Conservation (phyloP, 805 yeast genomes). For the Ogataea populi-albae region DNA sequence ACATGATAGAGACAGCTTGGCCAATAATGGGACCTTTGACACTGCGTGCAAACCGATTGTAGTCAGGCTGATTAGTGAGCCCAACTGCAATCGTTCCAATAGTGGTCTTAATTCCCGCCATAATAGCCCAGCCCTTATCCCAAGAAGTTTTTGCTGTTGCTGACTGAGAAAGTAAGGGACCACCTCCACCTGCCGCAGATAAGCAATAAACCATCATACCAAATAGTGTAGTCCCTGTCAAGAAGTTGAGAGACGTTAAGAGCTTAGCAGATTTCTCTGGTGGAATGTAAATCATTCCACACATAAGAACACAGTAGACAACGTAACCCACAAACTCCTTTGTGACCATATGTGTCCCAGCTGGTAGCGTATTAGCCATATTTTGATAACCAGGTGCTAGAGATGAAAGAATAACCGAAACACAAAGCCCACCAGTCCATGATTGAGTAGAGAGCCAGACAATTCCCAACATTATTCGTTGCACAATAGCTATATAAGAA, state of each 20-base stretch:
- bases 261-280: slow-evolving; percentile 30
- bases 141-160: slow-evolving; percentile 20
- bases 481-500: slow-evolving; percentile 39
- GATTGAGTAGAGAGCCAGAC: slow-evolving; percentile 47
- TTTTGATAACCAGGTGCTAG: slow-evolving; percentile 37
- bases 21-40: slow-evolving; percentile 15
- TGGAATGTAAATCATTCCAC: slow-evolving; percentile 11
- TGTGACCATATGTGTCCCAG: slow-evolving; percentile 34
- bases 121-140: slow-evolving; percentile 37
- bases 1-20: slow-evolving; percentile 6
- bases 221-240: slow-evolving; percentile 24
- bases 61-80: slow-evolving; percentile 40
- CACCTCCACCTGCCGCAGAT: slow-evolving; percentile 27
- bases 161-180: slow-evolving; percentile 19
- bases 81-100: slow-evolving; percentile 39
- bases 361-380: slow-evolving; percentile 14
- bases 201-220: slow-evolving; percentile 25
- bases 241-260: slow-evolving; percentile 22
- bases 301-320: slow-evolving; percentile 40
- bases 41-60: slow-evolving; percentile 32
- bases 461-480: slow-evolving; percentile 42
- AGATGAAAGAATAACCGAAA: slow-evolving; percentile 38
- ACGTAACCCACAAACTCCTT: slow-evolving; percentile 43
- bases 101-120: slow-evolving; percentile 36
- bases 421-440: slow-evolving; percentile 46